Evolutionary conservation across 352 stramenopile genomes (phyloP), one percentile per base, ranked within the genome.

Genomic region (Pythium biforme): DNA sequence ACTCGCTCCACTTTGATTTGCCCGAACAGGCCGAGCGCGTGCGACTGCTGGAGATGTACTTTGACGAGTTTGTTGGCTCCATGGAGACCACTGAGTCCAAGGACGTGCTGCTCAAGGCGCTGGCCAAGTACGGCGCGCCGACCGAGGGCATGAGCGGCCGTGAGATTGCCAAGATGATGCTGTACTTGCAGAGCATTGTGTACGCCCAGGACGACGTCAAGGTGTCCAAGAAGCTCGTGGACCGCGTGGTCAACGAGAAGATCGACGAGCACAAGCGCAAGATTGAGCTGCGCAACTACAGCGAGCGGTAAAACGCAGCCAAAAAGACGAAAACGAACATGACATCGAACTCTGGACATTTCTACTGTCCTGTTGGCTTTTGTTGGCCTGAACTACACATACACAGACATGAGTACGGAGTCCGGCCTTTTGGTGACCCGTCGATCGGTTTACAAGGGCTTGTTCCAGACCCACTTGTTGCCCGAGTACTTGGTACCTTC

Each of bases 381-480:
- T n/a, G n/a, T n/a, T n/a, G n/a, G n/a, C n/a, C n/a, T n/a, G n/a
- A n/a, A n/a, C n/a, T n/a, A n/a, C n/a, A n/a, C n/a, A n/a, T n/a
- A n/a, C n/a, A n/a, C n/a, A n/a, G n/a, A n/a, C n/a, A n/a, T n/a
- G n/a, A n/a, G n/a, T n/a, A n/a, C n/a, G n/a, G n/a, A n/a, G n/a
- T n/a, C n/a, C n/a, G n/a, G n/a, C n/a, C n/a, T n/a, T n/a, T n/a
- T n/a, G n/a, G n/a, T n/a, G n/a, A n/a, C n/a, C n/a, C n/a, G n/a
- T n/a, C n/a, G n/a, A n/a, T n/a, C n/a, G 40, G 20, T 33, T 8
- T 43, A 41, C 27, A 60, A 17, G 29, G 83, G 78, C 57, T 91
- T 91, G 79, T 91, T 91, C 84, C 84, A 91, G 60, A 93, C 74
- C 80, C 83, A 93, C 69, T 93, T 91, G 76, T 93, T 93, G 50